Evolutionary conservation across 257 asterid species (phyloP), one percentile per base, ranked within the genome.

Genomic region (Leptodermis oblonga): DNA sequence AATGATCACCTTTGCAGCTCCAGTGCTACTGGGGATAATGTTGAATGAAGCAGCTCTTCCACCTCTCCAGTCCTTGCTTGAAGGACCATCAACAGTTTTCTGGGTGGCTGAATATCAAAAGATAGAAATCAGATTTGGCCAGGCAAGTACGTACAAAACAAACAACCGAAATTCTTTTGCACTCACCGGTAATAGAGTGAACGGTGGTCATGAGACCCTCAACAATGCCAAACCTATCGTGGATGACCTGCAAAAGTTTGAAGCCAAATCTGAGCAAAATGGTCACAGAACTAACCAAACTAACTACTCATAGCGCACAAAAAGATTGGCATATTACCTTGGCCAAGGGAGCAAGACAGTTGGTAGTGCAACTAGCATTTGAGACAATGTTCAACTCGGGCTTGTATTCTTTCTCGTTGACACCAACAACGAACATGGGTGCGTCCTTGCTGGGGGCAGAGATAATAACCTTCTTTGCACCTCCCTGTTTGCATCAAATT

Each of bases 21-120:
- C 96, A 71, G 96, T 89, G 88, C 93, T 86, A 81, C 93, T 85
- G 77, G 96, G 96, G 69, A 88, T 88, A 68, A 89, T 85, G 85
- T 87, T 89, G 81, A 87, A 89, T 43, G 96, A 87, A 48, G 96
- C 96, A 52, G 94, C 96, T 70, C 96, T 87, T 80, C 96, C 96
- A 74, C 96, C 94, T 78, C 94, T 85, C 94, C 96, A 89, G 85
- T 89, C 96, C 90, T 89, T 89, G 80, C 77, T 78, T 18, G 96
- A 89, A 23, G 96, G 96, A 26, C 96, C 96, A 78, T 89, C 96
- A 25, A 89, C 96, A 8, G 96, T 89, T 80, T 86, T 89, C 69
- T 89, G 96, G 58, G 93, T 85, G 26, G 90, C 86, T 84, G 26
- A 11, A 76, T 0, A 17, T 49, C 39, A 68, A n/a, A 67, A 6